Evolutionary conservation across 2,329 filamentous ascomycete genomes (phyloP).

Genomic region (Mycogone perniciosa): DNA sequence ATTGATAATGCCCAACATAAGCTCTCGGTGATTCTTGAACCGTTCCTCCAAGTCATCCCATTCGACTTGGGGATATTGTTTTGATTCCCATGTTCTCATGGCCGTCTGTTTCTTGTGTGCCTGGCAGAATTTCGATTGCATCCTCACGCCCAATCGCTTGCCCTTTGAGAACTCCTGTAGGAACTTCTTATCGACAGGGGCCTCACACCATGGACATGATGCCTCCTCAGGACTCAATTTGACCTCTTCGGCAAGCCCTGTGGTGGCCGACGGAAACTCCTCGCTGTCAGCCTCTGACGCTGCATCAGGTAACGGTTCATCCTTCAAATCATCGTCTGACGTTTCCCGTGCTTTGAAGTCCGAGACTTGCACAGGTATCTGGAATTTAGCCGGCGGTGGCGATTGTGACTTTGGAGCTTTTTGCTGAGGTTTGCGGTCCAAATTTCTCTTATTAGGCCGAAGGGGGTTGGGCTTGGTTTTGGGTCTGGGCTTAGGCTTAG

Average conservation of each 20-base stretch:
- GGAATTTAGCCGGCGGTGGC: conserved; percentile 17
- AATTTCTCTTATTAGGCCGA: neutral
- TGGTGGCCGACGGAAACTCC: neutral
- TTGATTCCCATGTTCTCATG: conserved; percentile 38
- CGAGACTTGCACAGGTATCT: conserved; percentile 15
- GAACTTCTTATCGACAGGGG: conserved; percentile 47
- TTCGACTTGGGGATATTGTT: conserved; percentile 63
- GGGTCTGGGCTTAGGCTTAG: neutral
- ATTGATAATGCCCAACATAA: conserved; percentile 54
- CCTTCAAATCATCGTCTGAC: neutral
- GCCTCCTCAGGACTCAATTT: conserved; percentile 20
- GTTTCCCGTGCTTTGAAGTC: conserved; percentile 6
- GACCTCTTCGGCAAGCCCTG: neutral
- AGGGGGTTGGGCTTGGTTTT: neutral
- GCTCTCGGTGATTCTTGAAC: conserved; percentile 48
- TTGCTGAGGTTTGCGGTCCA: neutral
- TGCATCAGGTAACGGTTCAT: neutral
- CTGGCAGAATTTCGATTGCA: conserved; percentile 58
- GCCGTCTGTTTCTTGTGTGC: conserved; percentile 54
- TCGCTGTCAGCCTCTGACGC: conserved; percentile 7
- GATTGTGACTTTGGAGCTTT: conserved; percentile 10
- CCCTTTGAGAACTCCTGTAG: conserved; percentile 47
- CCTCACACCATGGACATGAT: conserved; percentile 65
- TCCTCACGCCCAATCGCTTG: conserved; percentile 46
- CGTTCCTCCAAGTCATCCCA: conserved; percentile 58